A percentile compares a stretch with the other conserved stretches of the same genome.
Conservation (phyloP, 331 rosid genomes). For the Cydonia oblonga region DNA sequence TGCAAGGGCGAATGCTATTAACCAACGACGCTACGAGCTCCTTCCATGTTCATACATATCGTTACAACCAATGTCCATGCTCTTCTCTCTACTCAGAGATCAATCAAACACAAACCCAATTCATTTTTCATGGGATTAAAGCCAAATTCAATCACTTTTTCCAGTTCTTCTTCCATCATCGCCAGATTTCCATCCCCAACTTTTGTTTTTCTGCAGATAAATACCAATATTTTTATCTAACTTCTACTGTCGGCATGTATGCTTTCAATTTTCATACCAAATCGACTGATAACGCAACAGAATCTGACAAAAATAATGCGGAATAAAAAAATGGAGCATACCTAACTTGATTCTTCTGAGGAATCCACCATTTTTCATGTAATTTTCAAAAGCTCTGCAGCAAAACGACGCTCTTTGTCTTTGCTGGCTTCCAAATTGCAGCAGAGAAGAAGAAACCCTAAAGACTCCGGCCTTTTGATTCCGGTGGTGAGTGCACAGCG, state of each 20-base stretch:
- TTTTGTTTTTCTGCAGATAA: background rate
- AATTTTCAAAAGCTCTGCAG: background rate
- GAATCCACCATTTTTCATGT: conserved; percentile 7
- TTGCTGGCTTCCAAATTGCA: background rate
- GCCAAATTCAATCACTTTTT: background rate
- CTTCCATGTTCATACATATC: background rate
- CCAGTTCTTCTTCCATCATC: background rate
- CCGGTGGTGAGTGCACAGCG: background rate
- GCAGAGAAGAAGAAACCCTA: conserved; percentile 19
- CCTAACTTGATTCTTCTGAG: conserved; percentile 26
- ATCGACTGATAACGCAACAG: conserved; percentile 8
- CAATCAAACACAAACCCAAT: conserved; percentile 32
- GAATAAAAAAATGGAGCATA: conserved; percentile 6
- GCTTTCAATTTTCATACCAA: conserved; percentile 8
- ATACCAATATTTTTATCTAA: background rate
- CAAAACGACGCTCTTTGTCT: background rate
- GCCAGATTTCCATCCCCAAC: conserved; percentile 4
- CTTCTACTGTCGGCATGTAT: background rate
- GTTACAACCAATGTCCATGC: conserved; percentile 6
- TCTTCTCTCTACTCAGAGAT: conserved; percentile 14
- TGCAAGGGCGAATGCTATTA: background rate
- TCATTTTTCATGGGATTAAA: conserved; percentile 10
- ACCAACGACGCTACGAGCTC: background rate
- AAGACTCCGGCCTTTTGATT: conserved; percentile 11
- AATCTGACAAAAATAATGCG: background rate